Percentiles rank a stretch among this genome's conserved stretches.
Conservation (phyloP, 768 basidiomycete species). For the Rhodotorula graminis region DNA sequence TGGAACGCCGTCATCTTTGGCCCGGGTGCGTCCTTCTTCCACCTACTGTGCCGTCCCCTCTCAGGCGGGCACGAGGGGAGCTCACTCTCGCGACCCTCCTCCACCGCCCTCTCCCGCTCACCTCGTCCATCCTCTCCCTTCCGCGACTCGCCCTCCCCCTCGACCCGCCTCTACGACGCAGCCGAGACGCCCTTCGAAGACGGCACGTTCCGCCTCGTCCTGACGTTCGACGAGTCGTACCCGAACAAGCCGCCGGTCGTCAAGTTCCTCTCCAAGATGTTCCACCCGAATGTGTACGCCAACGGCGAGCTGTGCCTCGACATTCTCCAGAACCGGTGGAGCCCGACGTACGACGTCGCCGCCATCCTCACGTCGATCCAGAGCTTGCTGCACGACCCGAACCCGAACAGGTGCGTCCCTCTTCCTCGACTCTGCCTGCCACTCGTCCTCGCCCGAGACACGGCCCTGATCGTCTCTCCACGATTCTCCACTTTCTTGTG, state of each 20-base stretch:
- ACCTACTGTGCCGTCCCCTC: too few relatives aligned
- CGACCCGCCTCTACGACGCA: constrained; percentile 44
- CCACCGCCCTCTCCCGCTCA: not conserved
- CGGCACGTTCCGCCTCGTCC: constrained; percentile 92
- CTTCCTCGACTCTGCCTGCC: not conserved
- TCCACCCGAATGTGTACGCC: constrained; percentile 97
- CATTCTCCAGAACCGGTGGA: constrained; percentile 98
- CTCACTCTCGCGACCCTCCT: not conserved
- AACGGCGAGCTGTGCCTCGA: constrained; percentile 98
- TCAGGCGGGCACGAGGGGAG: not conserved
- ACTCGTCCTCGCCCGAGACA: too few relatives aligned
- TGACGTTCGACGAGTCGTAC: constrained; percentile 95
- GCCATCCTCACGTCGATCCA: constrained; percentile 97
- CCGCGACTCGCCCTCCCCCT: not conserved
- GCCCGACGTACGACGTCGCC: constrained; percentile 96
- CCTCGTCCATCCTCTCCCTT: not conserved
- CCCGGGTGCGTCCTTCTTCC: constrained; percentile 61
- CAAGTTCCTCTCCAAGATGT: constrained; percentile 85
- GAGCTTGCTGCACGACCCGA: constrained; percentile 91
- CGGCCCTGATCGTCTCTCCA: too few relatives aligned
- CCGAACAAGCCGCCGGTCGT: constrained; percentile 98
- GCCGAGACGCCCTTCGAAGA: constrained; percentile 99
- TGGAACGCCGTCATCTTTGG: constrained; percentile 99
- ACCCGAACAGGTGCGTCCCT: constrained; percentile 64
- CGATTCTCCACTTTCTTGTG: too few relatives aligned